These are phyloP conservation scores for Extremus antarcticus DNA, from an alignment of 495 filamentous ascomycete species.

Conservation along the genomic window DNA sequence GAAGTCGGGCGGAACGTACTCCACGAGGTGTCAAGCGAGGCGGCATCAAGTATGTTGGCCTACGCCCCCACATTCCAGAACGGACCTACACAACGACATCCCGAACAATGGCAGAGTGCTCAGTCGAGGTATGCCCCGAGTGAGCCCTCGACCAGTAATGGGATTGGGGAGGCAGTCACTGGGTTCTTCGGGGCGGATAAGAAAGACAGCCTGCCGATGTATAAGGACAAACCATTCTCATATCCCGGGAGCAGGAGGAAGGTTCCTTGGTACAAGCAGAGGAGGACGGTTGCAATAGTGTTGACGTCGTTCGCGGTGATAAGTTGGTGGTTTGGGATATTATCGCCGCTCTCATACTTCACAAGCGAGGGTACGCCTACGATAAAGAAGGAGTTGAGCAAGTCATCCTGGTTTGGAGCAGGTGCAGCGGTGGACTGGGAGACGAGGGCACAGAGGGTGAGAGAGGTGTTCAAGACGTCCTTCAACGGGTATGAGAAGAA, in stretches of 20 bases:
- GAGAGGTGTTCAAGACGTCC: conserved; percentile 76
- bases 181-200: conserved; percentile 44
- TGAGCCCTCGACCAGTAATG: conserved; percentile 29
- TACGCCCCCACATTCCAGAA: conserved; percentile 38
- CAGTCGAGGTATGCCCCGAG: conserved; percentile 38
- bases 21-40: not conserved
- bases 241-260: conserved; percentile 40
- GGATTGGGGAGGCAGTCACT: conserved; percentile 35
- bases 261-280: conserved; percentile 34
- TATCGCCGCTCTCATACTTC: conserved; percentile 23
- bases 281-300: conserved; percentile 41
- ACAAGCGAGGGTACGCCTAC: not conserved
- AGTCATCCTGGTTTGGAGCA: conserved; percentile 16
- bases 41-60: not conserved
- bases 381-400: conserved; percentile 1
- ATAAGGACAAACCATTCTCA: conserved; percentile 94
- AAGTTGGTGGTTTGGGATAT: conserved; percentile 50
- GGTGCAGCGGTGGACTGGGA: conserved; percentile 53
- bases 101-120: conserved; percentile 45
- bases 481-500: conserved; percentile 89
- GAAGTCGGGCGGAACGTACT: conserved; percentile 20
- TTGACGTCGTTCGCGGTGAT: conserved; percentile 40
- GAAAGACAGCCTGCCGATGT: conserved; percentile 67
- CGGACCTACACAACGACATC: conserved; percentile 58
- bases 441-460: conserved; percentile 69